A percentile compares a stretch with the other conserved stretches of the same genome.
Conservation (phyloP, 2,329 filamentous ascomycete genomes). For the Calonectria multiphialidica region DNA sequence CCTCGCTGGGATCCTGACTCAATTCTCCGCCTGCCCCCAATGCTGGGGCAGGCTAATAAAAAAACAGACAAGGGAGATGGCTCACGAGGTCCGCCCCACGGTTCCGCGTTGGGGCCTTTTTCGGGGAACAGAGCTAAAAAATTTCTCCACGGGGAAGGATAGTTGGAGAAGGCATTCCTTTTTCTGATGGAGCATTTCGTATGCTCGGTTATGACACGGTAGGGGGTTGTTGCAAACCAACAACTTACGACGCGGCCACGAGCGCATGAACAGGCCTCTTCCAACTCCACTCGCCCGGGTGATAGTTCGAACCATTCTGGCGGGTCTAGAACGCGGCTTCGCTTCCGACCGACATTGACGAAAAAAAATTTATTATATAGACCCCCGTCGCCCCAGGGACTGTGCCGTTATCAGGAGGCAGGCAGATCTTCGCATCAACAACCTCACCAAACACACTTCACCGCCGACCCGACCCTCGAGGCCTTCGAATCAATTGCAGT, state of each 20-base stretch:
- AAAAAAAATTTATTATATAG: slow-evolving; percentile 21
- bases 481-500: neutral
- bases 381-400: slow-evolving; percentile 8
- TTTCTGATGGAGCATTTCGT: neutral
- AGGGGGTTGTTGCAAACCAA: neutral
- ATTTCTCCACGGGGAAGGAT: slow-evolving; percentile 25
- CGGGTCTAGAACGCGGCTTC: slow-evolving; percentile 21
- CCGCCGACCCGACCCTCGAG: neutral
- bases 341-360: neutral
- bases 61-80: neutral
- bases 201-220: neutral
- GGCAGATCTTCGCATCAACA: neutral
- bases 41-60: neutral
- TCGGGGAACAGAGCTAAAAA: slow-evolving; percentile 21
- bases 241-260: slow-evolving; percentile 17
- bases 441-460: neutral
- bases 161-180: neutral
- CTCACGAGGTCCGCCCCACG: slow-evolving; percentile 24
- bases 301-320: slow-evolving; percentile 9
- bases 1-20: slow-evolving; percentile 2
- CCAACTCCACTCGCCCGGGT: slow-evolving; percentile 15
- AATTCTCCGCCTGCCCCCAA: slow-evolving; percentile 21
- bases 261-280: neutral
- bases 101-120: slow-evolving; percentile 12
- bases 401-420: neutral